Percentiles rank a stretch among this genome's conserved stretches.
phyloP scores from a whole-genome alignment of 78 protist species.

The Planoprotostelium fungivorum region DNA sequence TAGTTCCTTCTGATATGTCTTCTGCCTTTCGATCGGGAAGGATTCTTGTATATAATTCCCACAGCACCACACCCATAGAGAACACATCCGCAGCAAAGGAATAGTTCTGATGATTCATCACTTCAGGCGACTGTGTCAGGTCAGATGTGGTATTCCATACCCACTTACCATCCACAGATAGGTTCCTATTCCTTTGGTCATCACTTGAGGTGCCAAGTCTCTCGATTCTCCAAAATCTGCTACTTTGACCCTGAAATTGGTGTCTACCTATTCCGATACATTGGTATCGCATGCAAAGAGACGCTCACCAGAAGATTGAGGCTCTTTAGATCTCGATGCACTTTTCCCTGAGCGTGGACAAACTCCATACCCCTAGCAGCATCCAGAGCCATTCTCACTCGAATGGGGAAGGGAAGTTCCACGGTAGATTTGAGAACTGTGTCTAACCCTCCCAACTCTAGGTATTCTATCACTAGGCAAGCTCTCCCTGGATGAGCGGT shows the following conservation, averaged over 20 bases:
- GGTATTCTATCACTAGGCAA: neutral
- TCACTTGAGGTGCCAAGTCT: neutral
- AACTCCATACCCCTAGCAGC: neutral
- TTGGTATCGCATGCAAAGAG: neutral
- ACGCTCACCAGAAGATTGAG: neutral
- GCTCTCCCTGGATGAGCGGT: neutral
- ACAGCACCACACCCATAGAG: neutral
- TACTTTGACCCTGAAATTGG: neutral
- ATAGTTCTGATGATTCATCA: neutral
- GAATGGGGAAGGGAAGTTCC: neutral
- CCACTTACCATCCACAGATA: neutral
- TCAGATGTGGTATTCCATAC: neutral
- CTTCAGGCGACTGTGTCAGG: neutral
- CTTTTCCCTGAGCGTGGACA: neutral
- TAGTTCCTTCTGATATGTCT: neutral
- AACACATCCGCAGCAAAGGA: neutral
- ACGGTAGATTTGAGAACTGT: neutral
- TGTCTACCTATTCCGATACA: neutral
- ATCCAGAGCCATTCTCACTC: neutral
- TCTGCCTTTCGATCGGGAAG: neutral
- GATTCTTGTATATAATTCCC: neutral
- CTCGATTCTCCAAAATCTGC: neutral
- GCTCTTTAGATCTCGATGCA: neutral
- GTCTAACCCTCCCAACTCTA: neutral
- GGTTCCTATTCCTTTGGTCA: neutral